Evolutionary conservation across 768 basidiomycete species (phyloP), one percentile per base, ranked within the genome.

Genomic region (Cystobasidium ongulense): DNA sequence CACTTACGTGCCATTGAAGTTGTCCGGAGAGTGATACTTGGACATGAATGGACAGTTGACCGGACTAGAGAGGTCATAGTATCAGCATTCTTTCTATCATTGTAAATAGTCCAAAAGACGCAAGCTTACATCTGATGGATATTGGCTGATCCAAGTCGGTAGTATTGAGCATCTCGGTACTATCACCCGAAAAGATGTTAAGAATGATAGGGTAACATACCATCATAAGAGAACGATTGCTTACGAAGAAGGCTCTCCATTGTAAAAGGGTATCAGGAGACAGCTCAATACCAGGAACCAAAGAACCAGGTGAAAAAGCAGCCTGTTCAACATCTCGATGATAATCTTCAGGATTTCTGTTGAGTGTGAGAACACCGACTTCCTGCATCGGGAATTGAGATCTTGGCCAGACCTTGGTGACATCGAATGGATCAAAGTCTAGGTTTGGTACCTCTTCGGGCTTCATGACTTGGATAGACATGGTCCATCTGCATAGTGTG

Each of bases 251-350:
- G 1, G 76, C 77, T 50, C 80, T 39, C 80, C 80, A 81, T 54
- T 80, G 75, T 13, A 80, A 75, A 27, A 81, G 75, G 1, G 79
- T 77, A 67, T 81, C 80, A 1, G 80, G 79, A 0, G 78, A 79
- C 25, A 77, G 73, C 64, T 80, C 79, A 50, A 81, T 80, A 35
- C 80, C 80, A 8, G 80, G 80, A 21, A 81, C 80, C 17, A 80
- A 61, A 17, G 79, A 79, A 11, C 79, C 79, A 39, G 80, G 80
- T 0, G 78, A 79, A 64, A 79, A 79, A 15, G 77, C 77, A 15
- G 79, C 78, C 76, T 81, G 80, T 64, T 81, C 80, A 57, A 81
- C 79, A 57, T 80, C 80, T 50, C 79, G 75, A 73, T 79, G 79
- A 64, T 80, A 79, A 64, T 80, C 79, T 65, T 80, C 80, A 1